Evolutionary conservation across 2,329 filamentous ascomycete genomes (phyloP).

Genomic region (Acarospora socialis): DNA sequence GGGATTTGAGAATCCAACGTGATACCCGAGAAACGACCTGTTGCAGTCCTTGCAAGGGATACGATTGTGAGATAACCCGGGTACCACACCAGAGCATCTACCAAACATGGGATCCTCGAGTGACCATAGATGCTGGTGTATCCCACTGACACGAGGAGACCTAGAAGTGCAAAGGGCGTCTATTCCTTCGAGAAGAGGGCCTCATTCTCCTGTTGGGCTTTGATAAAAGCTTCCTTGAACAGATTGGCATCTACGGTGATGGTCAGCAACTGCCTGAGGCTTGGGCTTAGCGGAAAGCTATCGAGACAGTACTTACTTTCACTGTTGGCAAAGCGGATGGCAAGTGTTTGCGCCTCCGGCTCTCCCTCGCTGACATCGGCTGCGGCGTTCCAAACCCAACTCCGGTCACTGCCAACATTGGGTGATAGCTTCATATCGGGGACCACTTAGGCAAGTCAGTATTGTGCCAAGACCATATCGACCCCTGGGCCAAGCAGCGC

Average conservation of each 20-base stretch:
- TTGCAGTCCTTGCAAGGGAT: no score
- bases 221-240: slow-evolving; percentile 96
- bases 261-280: neutral
- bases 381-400: slow-evolving; percentile 98
- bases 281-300: neutral
- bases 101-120: no score
- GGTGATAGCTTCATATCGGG: slow-evolving; percentile 98
- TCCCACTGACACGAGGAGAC: no score
- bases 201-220: slow-evolving; percentile 94
- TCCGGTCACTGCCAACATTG: slow-evolving; percentile 94
- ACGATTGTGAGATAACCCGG: no score
- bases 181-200: slow-evolving; percentile 50
- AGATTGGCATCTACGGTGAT: slow-evolving; percentile 65
- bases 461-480: slow-evolving; percentile 7
- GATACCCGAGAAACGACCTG: no score
- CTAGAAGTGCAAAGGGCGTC: no score
- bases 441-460: slow-evolving; percentile 48
- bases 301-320: slow-evolving; percentile 55
- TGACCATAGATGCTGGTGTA: no score
- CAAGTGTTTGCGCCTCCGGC: slow-evolving; percentile 87
- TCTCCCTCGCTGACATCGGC: slow-evolving; percentile 97
- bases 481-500: neutral
- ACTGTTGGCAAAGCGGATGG: slow-evolving; percentile 93
- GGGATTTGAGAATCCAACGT: no score
- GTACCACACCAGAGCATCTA: no score